Conservation (phyloP, 495 filamentous ascomycete species). For the Penicillium taxi region DNA sequence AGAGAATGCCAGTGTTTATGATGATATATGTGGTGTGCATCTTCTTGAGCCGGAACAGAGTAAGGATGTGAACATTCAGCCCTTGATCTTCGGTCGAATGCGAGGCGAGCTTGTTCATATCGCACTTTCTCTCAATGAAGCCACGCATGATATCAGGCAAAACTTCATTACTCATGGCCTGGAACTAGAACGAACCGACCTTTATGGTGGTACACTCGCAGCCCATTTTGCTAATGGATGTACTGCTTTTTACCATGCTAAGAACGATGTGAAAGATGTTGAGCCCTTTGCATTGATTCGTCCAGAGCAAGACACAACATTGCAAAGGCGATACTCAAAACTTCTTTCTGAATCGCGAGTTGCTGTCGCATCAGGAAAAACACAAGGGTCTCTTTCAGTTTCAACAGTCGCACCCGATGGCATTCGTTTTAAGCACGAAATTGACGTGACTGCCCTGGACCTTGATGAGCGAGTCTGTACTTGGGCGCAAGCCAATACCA, state of each 20-base stretch:
- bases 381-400: constrained; percentile 39
- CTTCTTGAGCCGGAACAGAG: constrained; percentile 39
- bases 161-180: constrained; percentile 26
- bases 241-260: constrained; percentile 41
- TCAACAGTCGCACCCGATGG: constrained; percentile 39
- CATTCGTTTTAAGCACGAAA: constrained; percentile 26
- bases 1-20: constrained; percentile 46
- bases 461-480: constrained; percentile 16
- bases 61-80: constrained; percentile 21
- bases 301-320: constrained; percentile 13
- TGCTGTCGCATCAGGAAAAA: constrained; percentile 43
- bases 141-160: constrained; percentile 22
- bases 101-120: constrained; percentile 34
- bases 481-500: constrained; percentile 29
- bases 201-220: constrained; percentile 32
- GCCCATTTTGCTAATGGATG: constrained; percentile 37
- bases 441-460: constrained; percentile 24
- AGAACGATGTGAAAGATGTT: constrained; percentile 20
- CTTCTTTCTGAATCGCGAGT: constrained; percentile 43
- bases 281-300: constrained; percentile 32
- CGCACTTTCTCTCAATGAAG: constrained; percentile 22
- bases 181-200: constrained; percentile 26
- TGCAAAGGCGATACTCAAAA: constrained; percentile 41
- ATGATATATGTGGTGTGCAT: constrained; percentile 55
- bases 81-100: constrained; percentile 35